These are phyloP conservation scores for Nematodospora anomalae DNA, from an alignment of 1,139 yeast genomes.

Conservation along the genomic window DNA sequence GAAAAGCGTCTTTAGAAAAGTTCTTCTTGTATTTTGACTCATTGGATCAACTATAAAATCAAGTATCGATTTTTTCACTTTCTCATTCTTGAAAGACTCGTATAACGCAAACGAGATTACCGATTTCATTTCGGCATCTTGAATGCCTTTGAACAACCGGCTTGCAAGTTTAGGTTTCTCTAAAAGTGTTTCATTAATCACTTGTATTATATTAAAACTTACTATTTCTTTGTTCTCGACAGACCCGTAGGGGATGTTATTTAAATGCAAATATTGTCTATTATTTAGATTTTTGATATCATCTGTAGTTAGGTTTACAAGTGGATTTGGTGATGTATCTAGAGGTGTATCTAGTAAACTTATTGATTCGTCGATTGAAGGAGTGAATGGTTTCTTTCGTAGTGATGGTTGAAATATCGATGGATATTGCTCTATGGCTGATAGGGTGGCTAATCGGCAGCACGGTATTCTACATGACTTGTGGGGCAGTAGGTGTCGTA, in stretches of 20 bases:
- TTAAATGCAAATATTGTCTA: conserved; percentile 26
- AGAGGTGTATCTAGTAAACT: conserved; percentile 14
- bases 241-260: conserved; percentile 25
- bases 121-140: background rate
- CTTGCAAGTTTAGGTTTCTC: conserved; percentile 26
- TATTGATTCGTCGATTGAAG: background rate
- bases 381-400: conserved; percentile 10
- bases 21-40: conserved; percentile 16
- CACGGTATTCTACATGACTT: background rate
- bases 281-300: conserved; percentile 25
- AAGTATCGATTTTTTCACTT: conserved; percentile 30
- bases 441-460: conserved; percentile 1
- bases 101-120: conserved; percentile 8
- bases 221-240: conserved; percentile 30
- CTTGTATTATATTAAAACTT: conserved; percentile 30
- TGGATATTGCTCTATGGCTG: conserved; percentile 1
- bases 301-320: conserved; percentile 28
- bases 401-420: conserved; percentile 6
- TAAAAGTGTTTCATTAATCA: conserved; percentile 30
- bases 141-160: conserved; percentile 5
- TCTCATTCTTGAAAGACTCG: conserved; percentile 18
- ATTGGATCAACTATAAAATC: conserved; percentile 27
- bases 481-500: background rate
- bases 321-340: conserved; percentile 35
- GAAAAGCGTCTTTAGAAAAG: conserved; percentile 23